Conservation (phyloP, 306 rosid genomes). For the Fagus sylvatica region DNA sequence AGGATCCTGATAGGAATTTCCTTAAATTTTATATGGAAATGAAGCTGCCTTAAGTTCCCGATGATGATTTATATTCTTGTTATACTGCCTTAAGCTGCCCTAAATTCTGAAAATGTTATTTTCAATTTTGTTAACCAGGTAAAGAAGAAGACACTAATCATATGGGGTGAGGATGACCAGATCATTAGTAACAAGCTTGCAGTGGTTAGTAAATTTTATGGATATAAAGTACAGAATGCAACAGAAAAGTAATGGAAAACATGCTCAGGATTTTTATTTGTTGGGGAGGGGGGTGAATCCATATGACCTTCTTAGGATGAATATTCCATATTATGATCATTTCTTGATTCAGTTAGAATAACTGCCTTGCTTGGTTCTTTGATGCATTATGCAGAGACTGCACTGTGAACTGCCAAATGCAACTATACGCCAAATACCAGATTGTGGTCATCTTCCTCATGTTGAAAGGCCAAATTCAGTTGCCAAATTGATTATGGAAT, state of each 20-base stretch:
- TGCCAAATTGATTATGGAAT: constrained; percentile 58
- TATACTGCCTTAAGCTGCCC: no score
- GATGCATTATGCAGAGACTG: constrained; percentile 56
- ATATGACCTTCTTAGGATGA: background rate
- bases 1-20: background rate
- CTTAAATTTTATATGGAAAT: background rate
- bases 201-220: constrained; percentile 56
- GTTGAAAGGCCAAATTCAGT: constrained; percentile 71
- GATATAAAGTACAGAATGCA: background rate
- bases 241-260: background rate
- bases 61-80: background rate
- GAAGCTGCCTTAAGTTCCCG: background rate
- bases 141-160: constrained; percentile 80
- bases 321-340: constrained; percentile 4
- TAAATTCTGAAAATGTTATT: constrained; percentile 7
- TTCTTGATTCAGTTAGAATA: background rate
- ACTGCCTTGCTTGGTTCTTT: background rate
- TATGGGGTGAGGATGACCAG: constrained; percentile 95
- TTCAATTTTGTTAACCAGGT: constrained; percentile 52
- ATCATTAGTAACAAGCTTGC: constrained; percentile 79
- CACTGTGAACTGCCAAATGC: constrained; percentile 83
- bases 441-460: constrained; percentile 93
- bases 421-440: constrained; percentile 60
- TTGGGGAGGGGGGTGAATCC: no score
- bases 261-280: background rate